A percentile compares a stretch with the other conserved stretches of the same genome.
phyloP scores from a whole-genome alignment of 1,284 basidiomycete species.

The Ustilago sp. region DNA sequence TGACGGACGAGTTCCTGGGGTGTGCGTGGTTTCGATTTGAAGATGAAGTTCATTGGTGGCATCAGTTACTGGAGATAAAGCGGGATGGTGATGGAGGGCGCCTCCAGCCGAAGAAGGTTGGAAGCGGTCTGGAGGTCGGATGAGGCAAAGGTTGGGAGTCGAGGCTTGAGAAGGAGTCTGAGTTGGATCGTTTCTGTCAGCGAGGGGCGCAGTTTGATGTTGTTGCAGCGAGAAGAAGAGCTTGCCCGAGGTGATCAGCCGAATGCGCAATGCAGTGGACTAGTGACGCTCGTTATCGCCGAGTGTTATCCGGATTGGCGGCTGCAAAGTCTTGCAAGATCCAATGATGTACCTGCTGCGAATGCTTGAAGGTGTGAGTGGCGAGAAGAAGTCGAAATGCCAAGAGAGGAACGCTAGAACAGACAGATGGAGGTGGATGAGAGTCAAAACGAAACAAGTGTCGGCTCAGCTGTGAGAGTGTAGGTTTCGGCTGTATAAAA shows the following conservation, averaged over 20 bases:
- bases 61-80: constrained; percentile 1
- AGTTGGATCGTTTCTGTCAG: not conserved
- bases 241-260: not conserved
- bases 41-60: constrained; percentile 67
- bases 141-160: not conserved
- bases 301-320: no score
- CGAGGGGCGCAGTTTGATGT: no score
- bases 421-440: not conserved
- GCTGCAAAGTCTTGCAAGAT: no score
- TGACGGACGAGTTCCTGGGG: constrained; percentile 64
- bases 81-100: no score
- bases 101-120: not conserved
- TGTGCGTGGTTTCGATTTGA: constrained; percentile 64
- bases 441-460: not conserved
- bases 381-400: not conserved
- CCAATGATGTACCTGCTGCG: no score
- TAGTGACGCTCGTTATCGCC: not conserved
- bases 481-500: constrained; percentile 22
- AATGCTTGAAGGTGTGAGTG: no score
- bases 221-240: not conserved
- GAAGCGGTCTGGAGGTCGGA: no score
- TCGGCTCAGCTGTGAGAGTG: not conserved
- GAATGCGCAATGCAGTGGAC: not conserved
- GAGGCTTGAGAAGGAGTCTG: not conserved
- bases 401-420: not conserved